A percentile compares a stretch with the other conserved stretches of the same genome.
Conservation (phyloP, 371 early-diverging fungal genomes). For the Nematocida minor region DNA sequence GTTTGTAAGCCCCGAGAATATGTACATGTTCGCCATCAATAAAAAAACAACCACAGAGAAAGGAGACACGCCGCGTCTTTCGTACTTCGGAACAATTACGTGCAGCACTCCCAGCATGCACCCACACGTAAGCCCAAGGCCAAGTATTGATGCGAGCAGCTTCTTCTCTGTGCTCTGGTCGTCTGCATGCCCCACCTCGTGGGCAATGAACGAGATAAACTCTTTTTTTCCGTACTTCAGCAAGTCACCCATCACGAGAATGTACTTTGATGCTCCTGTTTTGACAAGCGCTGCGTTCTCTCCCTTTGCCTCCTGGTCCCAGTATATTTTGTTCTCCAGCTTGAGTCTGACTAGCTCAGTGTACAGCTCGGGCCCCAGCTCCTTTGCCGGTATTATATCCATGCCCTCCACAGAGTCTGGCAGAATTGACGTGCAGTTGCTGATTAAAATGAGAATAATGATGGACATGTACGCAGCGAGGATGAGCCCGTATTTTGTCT, state of each 20-base stretch:
- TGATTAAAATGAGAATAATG: conserved; percentile 15
- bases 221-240: conserved; percentile 47
- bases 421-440: conserved; percentile 31
- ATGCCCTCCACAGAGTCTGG: conserved; percentile 8
- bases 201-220: conserved; percentile 62
- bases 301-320: not conserved
- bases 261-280: conserved; percentile 24
- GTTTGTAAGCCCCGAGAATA: conserved; percentile 53
- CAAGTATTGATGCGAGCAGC: conserved; percentile 46
- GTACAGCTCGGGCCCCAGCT: not conserved
- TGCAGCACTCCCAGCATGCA: conserved; percentile 50
- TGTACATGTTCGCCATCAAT: conserved; percentile 54
- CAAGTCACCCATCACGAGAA: conserved; percentile 55
- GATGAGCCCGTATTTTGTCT: conserved; percentile 15
- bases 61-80: conserved; percentile 42
- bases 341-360: conserved; percentile 20
- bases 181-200: conserved; percentile 65
- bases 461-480: conserved; percentile 30
- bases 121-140: conserved; percentile 53
- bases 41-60: conserved; percentile 56
- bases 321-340: conserved; percentile 26
- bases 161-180: conserved; percentile 63
- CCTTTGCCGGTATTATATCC: conserved; percentile 6
- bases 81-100: conserved; percentile 42
- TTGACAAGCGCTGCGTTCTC: conserved; percentile 49